Percentiles rank a stretch among this genome's conserved stretches.
phyloP scores from a whole-genome alignment of 495 filamentous ascomycete species.

The Cercophora newfieldiana region DNA sequence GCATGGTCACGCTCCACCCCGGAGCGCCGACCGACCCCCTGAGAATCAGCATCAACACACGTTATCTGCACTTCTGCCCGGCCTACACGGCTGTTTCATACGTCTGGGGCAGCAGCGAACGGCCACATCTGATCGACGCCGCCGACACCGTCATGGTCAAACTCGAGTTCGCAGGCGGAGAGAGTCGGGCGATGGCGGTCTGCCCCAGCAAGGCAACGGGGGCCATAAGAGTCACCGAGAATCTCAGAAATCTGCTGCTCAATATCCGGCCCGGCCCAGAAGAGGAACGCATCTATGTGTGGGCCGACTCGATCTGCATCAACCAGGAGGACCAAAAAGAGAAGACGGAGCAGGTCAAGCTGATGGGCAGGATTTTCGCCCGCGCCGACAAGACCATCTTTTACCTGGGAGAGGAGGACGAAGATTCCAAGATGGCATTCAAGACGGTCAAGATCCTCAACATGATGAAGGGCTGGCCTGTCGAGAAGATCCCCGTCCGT shows the following conservation, averaged over 20 bases:
- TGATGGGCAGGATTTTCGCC: constrained; percentile 1
- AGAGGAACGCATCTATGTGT: not conserved
- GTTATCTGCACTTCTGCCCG: not conserved
- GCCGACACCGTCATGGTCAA: not conserved
- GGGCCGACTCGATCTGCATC: constrained; percentile 3
- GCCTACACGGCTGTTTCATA: not conserved
- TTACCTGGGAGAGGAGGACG: constrained; percentile 3
- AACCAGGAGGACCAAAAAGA: constrained; percentile 4
- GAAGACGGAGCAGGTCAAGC: constrained; percentile 9
- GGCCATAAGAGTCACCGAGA: not conserved
- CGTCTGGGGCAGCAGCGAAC: constrained; percentile 3
- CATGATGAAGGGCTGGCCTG: constrained; percentile 12
- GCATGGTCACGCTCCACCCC: not conserved
- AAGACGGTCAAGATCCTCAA: not conserved
- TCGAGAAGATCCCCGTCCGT: not conserved
- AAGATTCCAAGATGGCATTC: not conserved
- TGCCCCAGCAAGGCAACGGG: not conserved
- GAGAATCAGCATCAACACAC: not conserved
- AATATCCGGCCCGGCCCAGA: constrained; percentile 2
- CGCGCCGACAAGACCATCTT: not conserved
- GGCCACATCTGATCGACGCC: not conserved
- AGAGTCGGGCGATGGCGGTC: not conserved
- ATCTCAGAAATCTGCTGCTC: constrained; percentile 1
- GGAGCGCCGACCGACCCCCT: not conserved
- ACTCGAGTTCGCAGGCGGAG: not conserved